A percentile compares a stretch with the other conserved stretches of the same genome.
These are phyloP conservation scores for Penicillium pancosmium DNA, from an alignment of 495 filamentous ascomycete species.

Conservation along the genomic window DNA sequence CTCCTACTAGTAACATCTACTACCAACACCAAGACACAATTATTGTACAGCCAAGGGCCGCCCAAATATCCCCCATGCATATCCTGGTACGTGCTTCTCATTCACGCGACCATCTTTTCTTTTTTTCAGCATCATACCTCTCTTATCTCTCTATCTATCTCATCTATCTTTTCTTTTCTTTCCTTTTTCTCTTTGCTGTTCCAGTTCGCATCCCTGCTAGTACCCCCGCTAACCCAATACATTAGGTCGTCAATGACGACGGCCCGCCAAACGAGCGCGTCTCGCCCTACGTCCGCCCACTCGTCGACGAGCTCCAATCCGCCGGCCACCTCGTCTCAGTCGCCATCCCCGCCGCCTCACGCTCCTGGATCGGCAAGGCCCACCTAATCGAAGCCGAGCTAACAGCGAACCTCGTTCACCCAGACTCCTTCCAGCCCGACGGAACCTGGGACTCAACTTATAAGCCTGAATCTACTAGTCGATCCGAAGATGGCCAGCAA, in stretches of 20 bases:
- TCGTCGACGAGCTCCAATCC: constrained; percentile 74
- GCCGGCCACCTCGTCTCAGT: constrained; percentile 89
- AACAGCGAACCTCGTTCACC: constrained; percentile 81
- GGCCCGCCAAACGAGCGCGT: constrained; percentile 85
- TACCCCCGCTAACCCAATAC: constrained; percentile 5
- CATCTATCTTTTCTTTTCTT: too few species aligned
- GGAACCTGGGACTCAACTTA: constrained; percentile 41
- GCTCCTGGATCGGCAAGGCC: constrained; percentile 97
- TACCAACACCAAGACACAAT: neutral
- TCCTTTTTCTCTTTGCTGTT: too few species aligned
- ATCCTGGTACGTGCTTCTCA: constrained; percentile 43
- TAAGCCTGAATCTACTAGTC: constrained; percentile 40
- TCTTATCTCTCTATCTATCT: neutral
- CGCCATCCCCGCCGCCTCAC: constrained; percentile 84
- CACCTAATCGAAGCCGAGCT: constrained; percentile 86
- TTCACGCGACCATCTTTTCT: constrained; percentile 17
- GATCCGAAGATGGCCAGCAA: constrained; percentile 29
- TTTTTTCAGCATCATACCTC: neutral
- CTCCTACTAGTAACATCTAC: neutral
- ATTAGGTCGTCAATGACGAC: constrained; percentile 86
- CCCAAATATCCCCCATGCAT: constrained; percentile 38
- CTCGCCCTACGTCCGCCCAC: constrained; percentile 87
- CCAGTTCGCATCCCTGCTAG: too few species aligned
- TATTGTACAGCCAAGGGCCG: neutral
- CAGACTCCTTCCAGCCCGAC: constrained; percentile 58